Evolutionary conservation across 345 rosid genomes (phyloP).

Genomic region (Murraya paniculata): DNA sequence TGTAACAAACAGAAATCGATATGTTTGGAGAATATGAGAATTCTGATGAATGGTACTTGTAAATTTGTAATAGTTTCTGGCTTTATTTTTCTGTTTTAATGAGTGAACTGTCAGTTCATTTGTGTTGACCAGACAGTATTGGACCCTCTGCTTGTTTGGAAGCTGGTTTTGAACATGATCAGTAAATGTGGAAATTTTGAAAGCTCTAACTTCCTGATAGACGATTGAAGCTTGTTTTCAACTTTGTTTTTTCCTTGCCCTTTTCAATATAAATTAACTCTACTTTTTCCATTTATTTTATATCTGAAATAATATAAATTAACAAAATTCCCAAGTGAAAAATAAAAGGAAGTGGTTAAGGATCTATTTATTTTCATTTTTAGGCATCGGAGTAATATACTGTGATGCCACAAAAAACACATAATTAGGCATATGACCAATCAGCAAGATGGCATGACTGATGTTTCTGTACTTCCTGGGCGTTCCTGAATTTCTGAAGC

Average conservation of each 20-base stretch:
- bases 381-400: background rate
- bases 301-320: too few species aligned
- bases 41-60: background rate
- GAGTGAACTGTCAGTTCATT: background rate
- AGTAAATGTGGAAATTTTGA: background rate
- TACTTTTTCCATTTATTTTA: background rate
- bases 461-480: background rate
- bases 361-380: background rate
- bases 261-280: background rate
- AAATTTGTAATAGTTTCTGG: background rate
- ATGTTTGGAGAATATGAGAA: background rate
- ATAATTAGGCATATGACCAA: background rate
- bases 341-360: background rate
- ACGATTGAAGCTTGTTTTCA: background rate
- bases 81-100: background rate
- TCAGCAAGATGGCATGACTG: background rate
- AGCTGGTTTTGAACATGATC: background rate
- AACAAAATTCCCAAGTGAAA: background rate
- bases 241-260: background rate
- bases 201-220: background rate
- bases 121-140: background rate
- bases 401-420: background rate
- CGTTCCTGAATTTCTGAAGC: background rate
- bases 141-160: background rate
- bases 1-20: background rate